These are phyloP conservation scores for Jamesozyma rosinii DNA, from an alignment of 805 yeast species.

Conservation along the genomic window DNA sequence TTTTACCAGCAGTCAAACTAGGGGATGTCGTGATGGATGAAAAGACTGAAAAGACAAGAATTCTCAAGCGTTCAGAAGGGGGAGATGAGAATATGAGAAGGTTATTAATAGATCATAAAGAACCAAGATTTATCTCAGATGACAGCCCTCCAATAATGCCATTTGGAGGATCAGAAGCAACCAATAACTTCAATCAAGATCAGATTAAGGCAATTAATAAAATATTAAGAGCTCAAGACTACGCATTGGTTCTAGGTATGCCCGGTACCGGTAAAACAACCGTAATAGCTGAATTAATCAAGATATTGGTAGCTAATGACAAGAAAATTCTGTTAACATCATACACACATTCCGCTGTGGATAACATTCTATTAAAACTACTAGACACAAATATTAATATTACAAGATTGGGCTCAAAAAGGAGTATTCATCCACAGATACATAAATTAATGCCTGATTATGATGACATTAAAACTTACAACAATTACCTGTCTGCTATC, in stretches of 20 bases:
- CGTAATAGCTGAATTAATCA: conserved; percentile 68
- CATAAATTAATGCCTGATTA: conserved; percentile 42
- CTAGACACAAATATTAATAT: conserved; percentile 39
- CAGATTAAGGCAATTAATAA: conserved; percentile 61
- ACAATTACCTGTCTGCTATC: conserved; percentile 41
- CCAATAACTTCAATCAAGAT: conserved; percentile 48
- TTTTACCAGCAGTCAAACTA: conserved; percentile 34
- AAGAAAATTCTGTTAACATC: conserved; percentile 72
- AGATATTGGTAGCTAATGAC: conserved; percentile 43
- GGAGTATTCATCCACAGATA: conserved; percentile 55
- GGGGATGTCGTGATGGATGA: conserved; percentile 25
- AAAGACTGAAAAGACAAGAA: conserved; percentile 8
- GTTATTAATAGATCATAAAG: conserved; percentile 28
- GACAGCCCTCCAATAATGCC: conserved; percentile 11
- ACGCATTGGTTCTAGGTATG: conserved; percentile 83
- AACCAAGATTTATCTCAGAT: conserved; percentile 22
- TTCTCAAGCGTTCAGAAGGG: conserved; percentile 23
- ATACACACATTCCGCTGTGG: conserved; percentile 93
- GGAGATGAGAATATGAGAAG: conserved; percentile 31
- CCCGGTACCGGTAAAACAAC: conserved; percentile 98
- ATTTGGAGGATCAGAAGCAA: neutral
- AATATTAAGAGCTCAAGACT: conserved; percentile 60
- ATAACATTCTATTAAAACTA: conserved; percentile 77
- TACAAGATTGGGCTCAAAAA: conserved; percentile 55
- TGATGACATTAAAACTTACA: conserved; percentile 33